Percentiles rank a stretch among this genome's conserved stretches.
phyloP scores from a whole-genome alignment of 331 rosid species.

The Phaseolus coccineus region DNA sequence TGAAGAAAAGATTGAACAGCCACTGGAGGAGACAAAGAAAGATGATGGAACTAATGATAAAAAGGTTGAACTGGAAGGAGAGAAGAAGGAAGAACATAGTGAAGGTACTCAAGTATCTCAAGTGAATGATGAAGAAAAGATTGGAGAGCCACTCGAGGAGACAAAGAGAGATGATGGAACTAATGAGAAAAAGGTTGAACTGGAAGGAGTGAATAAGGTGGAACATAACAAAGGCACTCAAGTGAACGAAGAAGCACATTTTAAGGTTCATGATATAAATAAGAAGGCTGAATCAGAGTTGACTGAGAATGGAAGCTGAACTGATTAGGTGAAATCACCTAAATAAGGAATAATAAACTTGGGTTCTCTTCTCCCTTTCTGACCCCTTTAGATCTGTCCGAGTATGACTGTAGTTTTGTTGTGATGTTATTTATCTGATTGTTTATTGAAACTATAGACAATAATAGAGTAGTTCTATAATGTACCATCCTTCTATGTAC shows the following conservation, averaged over 20 bases:
- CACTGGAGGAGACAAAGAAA: conserved; percentile 58
- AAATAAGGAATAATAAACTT: conserved; percentile 45
- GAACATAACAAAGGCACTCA: conserved; percentile 41
- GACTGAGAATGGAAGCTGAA: conserved; percentile 61
- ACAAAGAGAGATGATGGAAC: conserved; percentile 52
- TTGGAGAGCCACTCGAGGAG: conserved; percentile 59
- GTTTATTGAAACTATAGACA: conserved; percentile 68
- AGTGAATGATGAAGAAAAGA: conserved; percentile 57
- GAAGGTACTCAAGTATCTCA: conserved; percentile 46
- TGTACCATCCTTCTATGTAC: conserved; percentile 63
- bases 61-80: conserved; percentile 56
- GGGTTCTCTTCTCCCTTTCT: conserved; percentile 53
- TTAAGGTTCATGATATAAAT: conserved; percentile 51
- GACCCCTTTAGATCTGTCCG: conserved; percentile 63
- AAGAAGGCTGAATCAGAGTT: conserved; percentile 57
- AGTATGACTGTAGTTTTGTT: conserved; percentile 63
- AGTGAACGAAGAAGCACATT: conserved; percentile 56
- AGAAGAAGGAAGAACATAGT: conserved; percentile 50
- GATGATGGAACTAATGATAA: conserved; percentile 51
- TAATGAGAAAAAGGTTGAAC: conserved; percentile 50
- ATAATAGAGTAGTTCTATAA: conserved; percentile 67
- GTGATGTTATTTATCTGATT: conserved; percentile 67
- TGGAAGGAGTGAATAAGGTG: conserved; percentile 60
- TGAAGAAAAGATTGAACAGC: conserved; percentile 56
- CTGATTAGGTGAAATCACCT: conserved; percentile 50